Base-by-base conservation (phyloP, 305 asterid species). In the Vinca major region DNA sequence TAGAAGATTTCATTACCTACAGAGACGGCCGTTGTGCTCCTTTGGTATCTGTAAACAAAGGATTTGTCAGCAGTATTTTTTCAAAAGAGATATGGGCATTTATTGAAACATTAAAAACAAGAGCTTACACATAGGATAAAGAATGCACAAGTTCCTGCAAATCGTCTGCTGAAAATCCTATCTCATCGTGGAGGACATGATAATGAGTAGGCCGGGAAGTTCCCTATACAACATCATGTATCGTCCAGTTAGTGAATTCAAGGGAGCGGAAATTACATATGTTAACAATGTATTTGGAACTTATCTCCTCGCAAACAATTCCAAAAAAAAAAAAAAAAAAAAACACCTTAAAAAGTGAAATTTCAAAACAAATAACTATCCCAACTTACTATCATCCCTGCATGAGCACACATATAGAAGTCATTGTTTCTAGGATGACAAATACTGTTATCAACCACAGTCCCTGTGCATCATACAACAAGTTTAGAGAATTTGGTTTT, bases 371-470 rank as follows among this genome's bases (percentile, higher is more conserved):
- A n/a, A n/a, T n/a, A n/a, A 40, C 3, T 40, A 40, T 40, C 3
- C 6, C 6, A 71, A 74, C 96, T 81, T 71, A 87, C 90, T 67
- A 89, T 89, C 84, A 79, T 84, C 52, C 95, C 95, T 5, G 88
- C 89, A 66, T 89, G 96, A 13, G 96, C 92, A 54, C 92, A 86
- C 88, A 82, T 66, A 65, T 87, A 89, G 76, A 87, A 89, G 65
- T 87, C 95, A 7, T 89, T 77, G 67, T 65, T 83, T 61, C 72
- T 84, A 0, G 92, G 89, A 61, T 87, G 88, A 57, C 96, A 89
- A 12, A 89, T 71, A 5, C 78, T 86, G 3, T 72, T 84, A 65
- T 89, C 92, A 53, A 89, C 67, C 61, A 89, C 89, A 16, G 88
- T 89, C 14, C 95, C 92, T 87, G 69, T 70, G 45, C 45, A 75